Conservation (phyloP, 768 basidiomycete species). For the Boletales sp. region DNA sequence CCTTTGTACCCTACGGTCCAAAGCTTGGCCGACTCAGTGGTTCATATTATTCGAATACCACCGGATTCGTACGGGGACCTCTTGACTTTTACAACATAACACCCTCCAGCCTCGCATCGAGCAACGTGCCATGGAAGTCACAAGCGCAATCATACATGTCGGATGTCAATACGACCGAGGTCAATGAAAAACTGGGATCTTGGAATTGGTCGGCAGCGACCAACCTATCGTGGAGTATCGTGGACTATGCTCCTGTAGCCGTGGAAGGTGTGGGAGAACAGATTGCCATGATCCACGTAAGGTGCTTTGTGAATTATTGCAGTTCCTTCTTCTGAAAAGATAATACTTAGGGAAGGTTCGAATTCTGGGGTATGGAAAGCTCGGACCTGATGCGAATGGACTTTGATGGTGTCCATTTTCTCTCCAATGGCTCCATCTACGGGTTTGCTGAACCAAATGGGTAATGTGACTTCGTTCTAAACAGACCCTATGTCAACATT, state of each 20-base stretch:
- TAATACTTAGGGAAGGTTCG: conserved; percentile 59
- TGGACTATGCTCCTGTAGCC: conserved; percentile 50
- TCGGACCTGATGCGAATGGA: conserved; percentile 62
- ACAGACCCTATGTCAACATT: neutral
- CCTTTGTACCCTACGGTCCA: conserved; percentile 44
- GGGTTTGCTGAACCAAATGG: conserved; percentile 64
- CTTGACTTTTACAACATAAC: conserved; percentile 65
- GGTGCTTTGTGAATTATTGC: conserved; percentile 23
- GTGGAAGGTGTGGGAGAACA: conserved; percentile 38
- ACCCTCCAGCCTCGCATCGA: conserved; percentile 36
- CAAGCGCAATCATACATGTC: conserved; percentile 49
- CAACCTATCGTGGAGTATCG: conserved; percentile 62
- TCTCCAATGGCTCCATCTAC: conserved; percentile 71
- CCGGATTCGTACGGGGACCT: conserved; percentile 72
- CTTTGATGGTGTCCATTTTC: conserved; percentile 75
- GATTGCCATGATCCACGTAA: conserved; percentile 63
- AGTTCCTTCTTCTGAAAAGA: conserved; percentile 1
- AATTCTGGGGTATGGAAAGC: conserved; percentile 52
- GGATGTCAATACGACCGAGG: conserved; percentile 47
- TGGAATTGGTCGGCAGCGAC: conserved; percentile 73
- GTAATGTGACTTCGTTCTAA: conserved; percentile 36
- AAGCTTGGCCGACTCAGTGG: conserved; percentile 41
- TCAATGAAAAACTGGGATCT: conserved; percentile 43
- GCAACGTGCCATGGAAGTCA: conserved; percentile 44
- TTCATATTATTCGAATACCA: conserved; percentile 74